Percentiles rank a stretch among this genome's conserved stretches.
Conservation (phyloP, 164 flowering plant genomes). For the Akebia trifoliata region DNA sequence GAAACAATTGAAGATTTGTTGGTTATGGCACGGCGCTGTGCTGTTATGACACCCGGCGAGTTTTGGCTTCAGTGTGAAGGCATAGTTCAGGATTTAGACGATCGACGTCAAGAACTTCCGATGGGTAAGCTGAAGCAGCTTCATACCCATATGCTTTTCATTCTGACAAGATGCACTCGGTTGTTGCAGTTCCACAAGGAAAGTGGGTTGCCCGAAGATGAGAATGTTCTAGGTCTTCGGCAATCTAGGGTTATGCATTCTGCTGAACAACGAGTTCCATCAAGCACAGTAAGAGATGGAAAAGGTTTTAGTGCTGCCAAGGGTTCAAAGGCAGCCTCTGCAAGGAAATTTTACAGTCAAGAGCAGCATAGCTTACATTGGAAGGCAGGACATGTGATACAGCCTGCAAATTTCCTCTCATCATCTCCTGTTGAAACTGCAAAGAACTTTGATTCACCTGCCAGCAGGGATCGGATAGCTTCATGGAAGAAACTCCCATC, state of each 20-base stretch:
- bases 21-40: conserved; percentile 89
- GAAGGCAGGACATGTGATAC: conserved; percentile 38
- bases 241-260: conserved; percentile 62
- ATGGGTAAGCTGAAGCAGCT: conserved; percentile 92
- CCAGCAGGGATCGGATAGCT: conserved; percentile 59
- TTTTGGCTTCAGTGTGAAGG: conserved; percentile 99
- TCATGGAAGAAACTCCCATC: conserved; percentile 92
- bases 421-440: conserved; percentile 33
- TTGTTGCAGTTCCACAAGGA: conserved; percentile 98
- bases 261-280: conserved; percentile 52
- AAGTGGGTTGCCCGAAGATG: conserved; percentile 87
- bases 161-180: conserved; percentile 94
- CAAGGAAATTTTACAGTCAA: conserved; percentile 81
- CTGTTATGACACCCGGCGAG: conserved; percentile 85
- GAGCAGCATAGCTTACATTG: conserved; percentile 67
- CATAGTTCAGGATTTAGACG: conserved; percentile 97
- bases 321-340: conserved; percentile 32
- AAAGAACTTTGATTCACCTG: conserved; percentile 48
- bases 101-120: conserved; percentile 92
- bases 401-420: conserved; percentile 22
- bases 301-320: no score
- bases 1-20: conserved; percentile 92
- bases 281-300: conserved; percentile 35
- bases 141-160: conserved; percentile 99
- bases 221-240: conserved; percentile 55